Evolutionary conservation across 1,284 basidiomycete species (phyloP).

Genomic region (Wallemia mellicola): DNA sequence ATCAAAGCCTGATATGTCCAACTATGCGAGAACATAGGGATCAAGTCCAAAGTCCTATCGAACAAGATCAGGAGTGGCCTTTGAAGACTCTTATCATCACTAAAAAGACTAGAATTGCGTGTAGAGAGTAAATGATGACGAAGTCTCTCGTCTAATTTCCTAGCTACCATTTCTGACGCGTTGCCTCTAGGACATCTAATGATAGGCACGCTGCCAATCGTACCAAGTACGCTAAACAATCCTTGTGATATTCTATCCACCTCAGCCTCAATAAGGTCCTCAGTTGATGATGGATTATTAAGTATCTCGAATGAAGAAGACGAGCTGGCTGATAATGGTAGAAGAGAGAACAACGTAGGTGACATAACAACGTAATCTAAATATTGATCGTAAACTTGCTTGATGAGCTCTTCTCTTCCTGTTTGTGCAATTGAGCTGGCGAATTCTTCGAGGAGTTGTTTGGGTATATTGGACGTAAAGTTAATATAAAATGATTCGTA

Average conservation of each 20-base stretch:
- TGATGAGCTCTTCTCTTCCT: conserved; percentile 51
- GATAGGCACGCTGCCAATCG: conserved; percentile 71
- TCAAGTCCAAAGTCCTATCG: conserved; percentile 81
- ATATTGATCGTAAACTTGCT: conserved; percentile 79
- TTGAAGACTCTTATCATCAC: conserved; percentile 32
- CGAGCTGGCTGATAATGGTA: conserved; percentile 22
- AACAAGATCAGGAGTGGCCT: conserved; percentile 74
- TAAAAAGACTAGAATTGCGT: conserved; percentile 23
- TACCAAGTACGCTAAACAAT: conserved; percentile 75
- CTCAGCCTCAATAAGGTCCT: conserved; percentile 74
- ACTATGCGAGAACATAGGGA: conserved; percentile 80
- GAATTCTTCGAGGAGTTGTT: conserved; percentile 71
- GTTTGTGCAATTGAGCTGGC: conserved; percentile 61
- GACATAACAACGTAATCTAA: conserved; percentile 89
- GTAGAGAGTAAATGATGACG: conserved; percentile 67
- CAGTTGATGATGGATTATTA: conserved; percentile 69
- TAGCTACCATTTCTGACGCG: conserved; percentile 92
- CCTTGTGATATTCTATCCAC: conserved; percentile 75
- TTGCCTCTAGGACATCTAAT: conserved; percentile 85
- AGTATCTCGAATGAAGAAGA: conserved; percentile 41
- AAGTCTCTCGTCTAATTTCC: conserved; percentile 75
- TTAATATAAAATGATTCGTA: conserved; percentile 88
- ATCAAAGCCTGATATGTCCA: conserved; percentile 99
- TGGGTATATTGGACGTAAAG: conserved; percentile 69
- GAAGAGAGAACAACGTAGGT: conserved; percentile 69